Evolutionary conservation across 345 rosid genomes (phyloP).

Genomic region (Sisymbrium altissimum): DNA sequence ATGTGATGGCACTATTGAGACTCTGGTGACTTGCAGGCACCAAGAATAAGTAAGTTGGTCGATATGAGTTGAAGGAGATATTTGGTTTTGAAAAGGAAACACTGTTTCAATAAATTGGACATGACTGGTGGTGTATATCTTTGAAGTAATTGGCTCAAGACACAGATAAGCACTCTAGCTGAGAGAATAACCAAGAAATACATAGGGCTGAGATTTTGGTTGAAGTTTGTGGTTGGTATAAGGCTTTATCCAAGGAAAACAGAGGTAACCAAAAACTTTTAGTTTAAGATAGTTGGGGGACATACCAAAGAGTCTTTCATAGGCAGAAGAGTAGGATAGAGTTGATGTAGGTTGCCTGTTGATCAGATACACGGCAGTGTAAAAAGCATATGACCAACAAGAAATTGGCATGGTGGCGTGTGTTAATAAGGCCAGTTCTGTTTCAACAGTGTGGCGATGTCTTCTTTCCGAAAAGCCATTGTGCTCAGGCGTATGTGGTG

Average conservation of each 20-base stretch:
- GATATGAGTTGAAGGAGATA: too few species aligned
- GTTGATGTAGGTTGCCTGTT: not conserved
- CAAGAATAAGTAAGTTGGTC: too few species aligned
- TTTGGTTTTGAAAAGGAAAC: too few species aligned
- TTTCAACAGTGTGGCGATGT: not conserved
- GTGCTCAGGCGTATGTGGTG: not conserved
- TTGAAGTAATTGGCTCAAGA: not conserved
- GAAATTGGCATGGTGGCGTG: not conserved
- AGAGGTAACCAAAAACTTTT: not conserved
- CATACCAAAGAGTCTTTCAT: not conserved
- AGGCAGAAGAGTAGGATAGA: rapidly evolving
- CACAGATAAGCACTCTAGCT: not conserved
- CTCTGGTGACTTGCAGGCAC: too few species aligned
- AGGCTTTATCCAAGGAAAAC: not conserved
- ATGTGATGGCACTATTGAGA: too few species aligned
- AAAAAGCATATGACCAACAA: not conserved
- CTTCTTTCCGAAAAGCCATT: not conserved
- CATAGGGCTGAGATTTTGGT: not conserved
- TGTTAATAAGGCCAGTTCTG: not conserved
- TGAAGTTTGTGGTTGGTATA: not conserved
- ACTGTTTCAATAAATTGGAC: too few species aligned
- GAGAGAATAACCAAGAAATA: not conserved
- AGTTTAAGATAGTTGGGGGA: not conserved
- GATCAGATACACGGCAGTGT: not conserved
- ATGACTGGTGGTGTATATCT: too few species aligned